A percentile compares a stretch with the other conserved stretches of the same genome.
Evolutionary conservation across 1,139 yeast species (phyloP).

Genomic region (Oligophagozyma castellii): DNA sequence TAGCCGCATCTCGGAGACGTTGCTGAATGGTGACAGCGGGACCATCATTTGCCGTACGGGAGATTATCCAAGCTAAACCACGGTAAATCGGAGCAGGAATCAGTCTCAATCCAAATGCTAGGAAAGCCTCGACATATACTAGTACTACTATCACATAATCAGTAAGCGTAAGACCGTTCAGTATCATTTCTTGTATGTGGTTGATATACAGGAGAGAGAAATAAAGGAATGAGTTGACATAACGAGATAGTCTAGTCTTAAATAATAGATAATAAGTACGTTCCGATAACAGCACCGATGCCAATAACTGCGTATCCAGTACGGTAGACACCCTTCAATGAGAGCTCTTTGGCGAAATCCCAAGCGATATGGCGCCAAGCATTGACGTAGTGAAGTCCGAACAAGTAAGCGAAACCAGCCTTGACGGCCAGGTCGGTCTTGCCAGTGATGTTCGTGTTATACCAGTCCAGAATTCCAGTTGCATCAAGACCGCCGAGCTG

Average conservation of each 20-base stretch:
- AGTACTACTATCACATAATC: constrained; percentile 26
- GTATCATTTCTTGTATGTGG: constrained; percentile 8
- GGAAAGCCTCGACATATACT: constrained; percentile 23
- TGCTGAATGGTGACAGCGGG: constrained; percentile 26
- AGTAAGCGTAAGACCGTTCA: constrained; percentile 18
- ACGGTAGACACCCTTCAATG: constrained; percentile 76
- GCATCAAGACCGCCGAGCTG: constrained; percentile 47
- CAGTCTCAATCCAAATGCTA: constrained; percentile 21
- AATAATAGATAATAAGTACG: constrained; percentile 23
- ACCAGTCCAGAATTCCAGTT: constrained; percentile 39
- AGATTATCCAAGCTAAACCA: constrained; percentile 13
- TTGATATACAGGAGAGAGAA: background rate
- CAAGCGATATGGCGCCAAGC: constrained; percentile 85
- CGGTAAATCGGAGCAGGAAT: constrained; percentile 19
- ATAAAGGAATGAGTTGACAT: background rate
- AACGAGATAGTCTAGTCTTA: no score
- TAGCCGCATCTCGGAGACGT: constrained; percentile 28
- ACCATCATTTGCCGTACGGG: constrained; percentile 11
- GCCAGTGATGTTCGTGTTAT: constrained; percentile 43
- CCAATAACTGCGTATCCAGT: constrained; percentile 83
- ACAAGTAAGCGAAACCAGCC: constrained; percentile 61
- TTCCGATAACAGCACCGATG: constrained; percentile 50
- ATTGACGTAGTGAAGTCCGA: constrained; percentile 69
- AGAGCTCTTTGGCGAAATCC: constrained; percentile 67
- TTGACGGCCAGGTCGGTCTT: constrained; percentile 48